These are phyloP conservation scores for Verticillium zaregamsianum DNA, from an alignment of 2,329 filamentous ascomycete genomes.

Conservation along the genomic window DNA sequence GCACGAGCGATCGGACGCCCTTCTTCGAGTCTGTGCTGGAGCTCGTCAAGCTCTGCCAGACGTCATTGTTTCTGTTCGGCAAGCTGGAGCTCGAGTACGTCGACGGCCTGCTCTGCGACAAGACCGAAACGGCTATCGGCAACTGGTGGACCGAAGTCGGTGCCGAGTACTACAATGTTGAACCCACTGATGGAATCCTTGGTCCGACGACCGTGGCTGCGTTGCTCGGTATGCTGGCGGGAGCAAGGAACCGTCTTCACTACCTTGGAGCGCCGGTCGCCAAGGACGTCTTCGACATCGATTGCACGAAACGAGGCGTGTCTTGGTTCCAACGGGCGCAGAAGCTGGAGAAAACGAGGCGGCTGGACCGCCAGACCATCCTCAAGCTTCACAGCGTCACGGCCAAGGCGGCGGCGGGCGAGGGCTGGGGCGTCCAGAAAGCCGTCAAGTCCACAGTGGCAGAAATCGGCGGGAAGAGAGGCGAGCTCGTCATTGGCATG, in stretches of 20 bases:
- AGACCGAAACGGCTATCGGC: slow-evolving; percentile 83
- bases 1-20: slow-evolving; percentile 76
- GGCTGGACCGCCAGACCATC: slow-evolving; percentile 79
- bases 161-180: slow-evolving; percentile 84
- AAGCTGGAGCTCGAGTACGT: slow-evolving; percentile 85
- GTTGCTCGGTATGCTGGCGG: slow-evolving; percentile 81
- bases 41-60: slow-evolving; percentile 86
- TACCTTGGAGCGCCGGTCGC: slow-evolving; percentile 78
- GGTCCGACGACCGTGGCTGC: slow-evolving; percentile 90
- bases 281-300: slow-evolving; percentile 89
- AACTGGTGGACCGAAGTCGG: slow-evolving; percentile 98
- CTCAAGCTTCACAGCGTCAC: slow-evolving; percentile 78
- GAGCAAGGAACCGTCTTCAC: slow-evolving; percentile 83
- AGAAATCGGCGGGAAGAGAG: slow-evolving; percentile 88
- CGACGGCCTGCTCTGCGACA: slow-evolving; percentile 87
- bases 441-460: slow-evolving; percentile 94
- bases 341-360: slow-evolving; percentile 71
- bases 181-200: slow-evolving; percentile 87
- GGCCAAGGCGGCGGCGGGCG: slow-evolving; percentile 82
- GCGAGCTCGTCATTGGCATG: slow-evolving; percentile 94
- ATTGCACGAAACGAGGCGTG: slow-evolving; percentile 77
- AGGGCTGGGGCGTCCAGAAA: slow-evolving; percentile 87
- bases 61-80: slow-evolving; percentile 81
- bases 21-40: slow-evolving; percentile 78
- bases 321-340: slow-evolving; percentile 85